Percentiles rank a stretch among this genome's conserved stretches.
Conservation (phyloP, 495 filamentous ascomycete genomes). For the Aspergillus homomorphus region DNA sequence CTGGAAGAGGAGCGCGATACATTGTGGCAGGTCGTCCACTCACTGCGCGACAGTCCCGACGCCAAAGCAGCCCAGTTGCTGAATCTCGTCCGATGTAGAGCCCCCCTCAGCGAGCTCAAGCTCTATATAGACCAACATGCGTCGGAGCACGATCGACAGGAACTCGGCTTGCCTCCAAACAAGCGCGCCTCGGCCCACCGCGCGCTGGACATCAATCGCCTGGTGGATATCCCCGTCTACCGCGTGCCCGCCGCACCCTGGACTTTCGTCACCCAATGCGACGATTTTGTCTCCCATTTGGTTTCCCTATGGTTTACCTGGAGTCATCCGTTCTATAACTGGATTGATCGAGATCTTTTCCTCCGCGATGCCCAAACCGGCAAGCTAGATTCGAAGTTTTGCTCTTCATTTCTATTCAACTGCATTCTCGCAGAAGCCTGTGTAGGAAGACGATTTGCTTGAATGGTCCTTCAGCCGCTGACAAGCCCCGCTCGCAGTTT, state of each 20-base stretch:
- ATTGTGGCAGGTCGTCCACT: constrained; percentile 19
- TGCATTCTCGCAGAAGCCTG: constrained; percentile 38
- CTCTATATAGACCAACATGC: background rate
- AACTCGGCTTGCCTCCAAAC: background rate
- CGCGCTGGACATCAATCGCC: constrained; percentile 20
- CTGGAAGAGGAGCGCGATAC: constrained; percentile 26
- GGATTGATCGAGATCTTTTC: constrained; percentile 39
- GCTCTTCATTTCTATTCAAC: constrained; percentile 45
- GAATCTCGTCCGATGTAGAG: constrained; percentile 23
- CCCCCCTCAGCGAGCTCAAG: constrained; percentile 18
- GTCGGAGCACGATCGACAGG: background rate
- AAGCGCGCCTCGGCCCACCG: background rate
- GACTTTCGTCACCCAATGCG: constrained; percentile 38
- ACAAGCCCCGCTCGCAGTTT: background rate
- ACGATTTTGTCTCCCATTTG: constrained; percentile 41
- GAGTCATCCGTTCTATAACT: constrained; percentile 34
- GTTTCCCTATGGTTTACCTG: constrained; percentile 43
- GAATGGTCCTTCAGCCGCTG: background rate
- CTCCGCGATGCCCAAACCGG: constrained; percentile 31
- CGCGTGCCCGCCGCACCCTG: constrained; percentile 36
- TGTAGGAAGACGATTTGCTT: constrained; percentile 21
- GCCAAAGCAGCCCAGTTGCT: constrained; percentile 14
- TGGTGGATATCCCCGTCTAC: constrained; percentile 17
- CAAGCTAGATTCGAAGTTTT: constrained; percentile 27
- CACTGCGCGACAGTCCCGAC: constrained; percentile 18